Base-by-base conservation (phyloP, 2,329 filamentous ascomycete species). In the Macrophomina pseudophaseolina region DNA sequence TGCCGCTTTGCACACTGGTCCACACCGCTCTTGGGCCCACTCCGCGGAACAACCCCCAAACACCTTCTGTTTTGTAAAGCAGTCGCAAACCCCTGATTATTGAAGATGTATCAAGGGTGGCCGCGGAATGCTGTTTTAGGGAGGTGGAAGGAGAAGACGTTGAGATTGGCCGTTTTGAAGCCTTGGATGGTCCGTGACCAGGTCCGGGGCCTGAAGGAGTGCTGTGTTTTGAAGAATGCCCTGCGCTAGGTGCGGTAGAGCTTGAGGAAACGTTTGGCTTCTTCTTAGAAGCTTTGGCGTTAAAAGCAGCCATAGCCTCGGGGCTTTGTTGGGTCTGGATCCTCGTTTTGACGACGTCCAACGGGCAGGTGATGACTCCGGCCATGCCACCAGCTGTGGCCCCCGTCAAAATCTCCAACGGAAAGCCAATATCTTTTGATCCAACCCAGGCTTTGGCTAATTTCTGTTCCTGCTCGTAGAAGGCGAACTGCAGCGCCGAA, bases 1-100 rank as follows among this genome's bases (percentile, higher is more conserved):
- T 97, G 49, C 94, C 92, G 74, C 92, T 97, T 82, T 99, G 95
- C 67, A 98, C 92, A 74, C 94, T 97, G 28, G 95, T 99, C 95
- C 95, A 99, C 14, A 98, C 92, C 66, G 90, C 90, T 64, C 95
- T 88, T 1, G 95, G 95, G 0, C 94, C 94, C 1, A 99, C 94
- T 32, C 95, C 95, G 67, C 95, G 88, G 80, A 99, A 99, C 89
- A 93, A 96, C 1, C 95, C 96, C 2, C 86, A 87, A 16, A 98
- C 72, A 1, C 95, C 95, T 80, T 99, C 95, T 5, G 91, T 92
- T 71, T 87, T 88, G 81, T 98, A 99, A 73, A 99, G 96, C 70
- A 97, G 86, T 72, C 85, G 88, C 44, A 99, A 81, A 1, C 94
- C 95, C 2, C 88, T 93, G 64, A 94, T 83, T 59, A 98, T 91